Percentiles rank a stretch among this genome's conserved stretches.
These are phyloP conservation scores for Candida sphagnicola DNA, from an alignment of 805 yeast species.

Conservation along the genomic window DNA sequence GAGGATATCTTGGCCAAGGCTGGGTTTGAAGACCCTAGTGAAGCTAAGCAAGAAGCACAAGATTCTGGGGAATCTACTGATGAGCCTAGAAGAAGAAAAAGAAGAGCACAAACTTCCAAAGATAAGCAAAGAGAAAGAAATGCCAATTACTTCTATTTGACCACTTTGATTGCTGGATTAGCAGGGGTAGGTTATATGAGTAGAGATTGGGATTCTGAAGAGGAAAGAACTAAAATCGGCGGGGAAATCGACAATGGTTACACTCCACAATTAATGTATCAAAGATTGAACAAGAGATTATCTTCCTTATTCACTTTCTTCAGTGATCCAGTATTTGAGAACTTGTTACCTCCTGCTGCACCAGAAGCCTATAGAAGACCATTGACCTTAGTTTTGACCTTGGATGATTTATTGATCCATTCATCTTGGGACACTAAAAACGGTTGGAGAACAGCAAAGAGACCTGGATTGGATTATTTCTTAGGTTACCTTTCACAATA, in stretches of 20 bases:
- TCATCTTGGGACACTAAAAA: conserved; percentile 86
- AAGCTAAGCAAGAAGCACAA: conserved; percentile 15
- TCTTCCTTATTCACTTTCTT: conserved; percentile 75
- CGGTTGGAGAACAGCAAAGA: conserved; percentile 98
- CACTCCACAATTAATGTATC: conserved; percentile 59
- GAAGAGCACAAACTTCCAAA: conserved; percentile 57
- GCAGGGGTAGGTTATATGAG: conserved; percentile 63
- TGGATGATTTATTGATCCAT: conserved; percentile 89
- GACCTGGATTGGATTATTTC: conserved; percentile 98
- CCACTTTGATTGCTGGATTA: conserved; percentile 49
- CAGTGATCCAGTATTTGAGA: conserved; percentile 91
- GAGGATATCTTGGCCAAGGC: conserved; percentile 83
- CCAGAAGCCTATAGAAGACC: conserved; percentile 91
- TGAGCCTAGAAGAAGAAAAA: conserved; percentile 34
- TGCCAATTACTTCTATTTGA: conserved; percentile 68
- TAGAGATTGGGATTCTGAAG: conserved; percentile 82
- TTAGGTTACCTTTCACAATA: conserved; percentile 91
- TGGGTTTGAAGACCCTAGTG: conserved; percentile 57
- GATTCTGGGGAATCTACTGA: conserved; percentile 9
- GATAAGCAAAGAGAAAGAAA: conserved; percentile 80
- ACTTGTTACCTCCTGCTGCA: conserved; percentile 90
- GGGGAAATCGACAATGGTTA: conserved; percentile 62
- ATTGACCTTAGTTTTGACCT: conserved; percentile 77
- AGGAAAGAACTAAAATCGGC: conserved; percentile 52
- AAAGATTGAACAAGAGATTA: conserved; percentile 67